Evolutionary conservation across 305 asterid genomes (phyloP).

Genomic region (Fraxinus albicans): DNA sequence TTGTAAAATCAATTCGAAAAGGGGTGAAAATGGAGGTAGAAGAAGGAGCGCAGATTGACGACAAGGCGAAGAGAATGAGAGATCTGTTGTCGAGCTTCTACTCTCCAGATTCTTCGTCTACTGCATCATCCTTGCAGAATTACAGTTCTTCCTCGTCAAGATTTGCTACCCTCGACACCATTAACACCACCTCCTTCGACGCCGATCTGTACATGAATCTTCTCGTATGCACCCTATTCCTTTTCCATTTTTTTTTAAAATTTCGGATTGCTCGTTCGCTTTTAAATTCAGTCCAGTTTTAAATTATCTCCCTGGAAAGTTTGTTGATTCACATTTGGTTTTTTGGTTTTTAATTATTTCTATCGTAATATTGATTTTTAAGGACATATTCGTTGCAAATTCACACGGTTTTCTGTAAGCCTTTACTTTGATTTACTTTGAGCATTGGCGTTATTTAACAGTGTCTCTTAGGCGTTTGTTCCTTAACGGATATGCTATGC

Average conservation of each 20-base stretch:
- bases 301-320: background rate
- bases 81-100: constrained; percentile 94
- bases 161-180: constrained; percentile 70
- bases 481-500: background rate
- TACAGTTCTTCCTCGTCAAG: constrained; percentile 52
- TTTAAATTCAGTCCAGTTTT: background rate
- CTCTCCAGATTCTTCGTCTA: constrained; percentile 66
- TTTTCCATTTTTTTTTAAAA: background rate
- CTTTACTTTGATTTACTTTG: background rate
- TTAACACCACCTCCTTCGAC: constrained; percentile 51
- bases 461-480: background rate
- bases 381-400: background rate
- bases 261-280: background rate
- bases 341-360: background rate
- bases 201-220: constrained; percentile 70
- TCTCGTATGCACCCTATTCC: constrained; percentile 47
- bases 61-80: constrained; percentile 96
- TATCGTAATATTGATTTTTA: background rate
- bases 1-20: background rate
- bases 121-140: constrained; percentile 33
- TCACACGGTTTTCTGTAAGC: background rate
- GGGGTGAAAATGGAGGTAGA: constrained; percentile 55
- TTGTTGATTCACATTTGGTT: background rate
- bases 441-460: background rate
- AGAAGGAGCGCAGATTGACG: constrained; percentile 59